These are phyloP conservation scores for Pseudogymnoascus pannorum DNA, from an alignment of 2,329 filamentous ascomycete species.

Conservation along the genomic window DNA sequence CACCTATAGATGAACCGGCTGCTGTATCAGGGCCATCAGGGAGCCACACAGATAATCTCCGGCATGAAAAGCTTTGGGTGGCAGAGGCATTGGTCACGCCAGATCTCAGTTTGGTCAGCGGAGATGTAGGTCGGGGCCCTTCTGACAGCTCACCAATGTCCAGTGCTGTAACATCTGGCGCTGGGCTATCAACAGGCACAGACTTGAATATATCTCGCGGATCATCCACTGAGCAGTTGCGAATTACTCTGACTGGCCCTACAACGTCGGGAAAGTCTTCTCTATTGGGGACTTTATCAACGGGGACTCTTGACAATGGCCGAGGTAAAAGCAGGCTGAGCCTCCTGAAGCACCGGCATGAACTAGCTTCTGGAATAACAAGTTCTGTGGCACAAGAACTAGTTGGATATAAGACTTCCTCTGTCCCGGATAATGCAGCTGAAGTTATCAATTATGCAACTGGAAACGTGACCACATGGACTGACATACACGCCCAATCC, in stretches of 20 bases:
- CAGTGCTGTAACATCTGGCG: neutral
- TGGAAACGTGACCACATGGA: conserved; percentile 84
- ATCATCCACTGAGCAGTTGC: conserved; percentile 64
- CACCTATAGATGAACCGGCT: conserved; percentile 13
- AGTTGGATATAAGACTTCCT: conserved; percentile 63
- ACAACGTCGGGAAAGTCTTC: conserved; percentile 92
- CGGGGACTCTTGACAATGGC: conserved; percentile 83
- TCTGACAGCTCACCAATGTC: neutral
- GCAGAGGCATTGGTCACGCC: conserved; percentile 86
- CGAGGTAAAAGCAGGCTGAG: conserved; percentile 83
- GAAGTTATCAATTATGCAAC: conserved; percentile 76
- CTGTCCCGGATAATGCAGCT: conserved; percentile 20
- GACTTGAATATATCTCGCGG: neutral
- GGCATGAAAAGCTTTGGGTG: conserved; percentile 64
- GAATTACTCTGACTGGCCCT: conserved; percentile 80
- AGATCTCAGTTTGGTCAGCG: conserved; percentile 41
- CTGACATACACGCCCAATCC: conserved; percentile 79
- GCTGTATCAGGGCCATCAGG: conserved; percentile 19
- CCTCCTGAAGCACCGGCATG: conserved; percentile 85
- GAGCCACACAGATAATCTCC: conserved; percentile 20
- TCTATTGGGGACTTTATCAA: conserved; percentile 78
- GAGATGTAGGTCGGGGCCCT: neutral
- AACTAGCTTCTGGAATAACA: conserved; percentile 84
- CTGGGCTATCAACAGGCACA: neutral
- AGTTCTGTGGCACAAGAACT: conserved; percentile 93